phyloP scores from a whole-genome alignment of 2,329 filamentous ascomycete species.

The Juglanconis oblonga region DNA sequence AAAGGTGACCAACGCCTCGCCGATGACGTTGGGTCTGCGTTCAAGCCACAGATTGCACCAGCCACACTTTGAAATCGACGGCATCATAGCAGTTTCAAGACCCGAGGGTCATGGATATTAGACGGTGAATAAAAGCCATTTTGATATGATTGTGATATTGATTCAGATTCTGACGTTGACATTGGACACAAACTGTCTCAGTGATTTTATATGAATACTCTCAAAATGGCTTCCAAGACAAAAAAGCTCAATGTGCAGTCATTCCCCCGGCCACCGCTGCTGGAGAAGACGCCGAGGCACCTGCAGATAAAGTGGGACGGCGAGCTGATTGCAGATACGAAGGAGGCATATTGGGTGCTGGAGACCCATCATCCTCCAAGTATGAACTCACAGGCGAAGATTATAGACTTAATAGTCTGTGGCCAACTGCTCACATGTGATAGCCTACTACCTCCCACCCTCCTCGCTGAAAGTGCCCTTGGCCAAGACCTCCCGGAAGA shows the following conservation, averaged over 20 bases:
- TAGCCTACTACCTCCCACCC: constrained; percentile 59
- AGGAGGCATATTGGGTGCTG: constrained; percentile 58
- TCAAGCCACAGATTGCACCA: not conserved
- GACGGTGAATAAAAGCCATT: not conserved
- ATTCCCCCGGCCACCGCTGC: constrained; percentile 56
- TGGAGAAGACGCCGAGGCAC: constrained; percentile 52
- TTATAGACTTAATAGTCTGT: too few relatives aligned
- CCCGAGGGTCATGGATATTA: not conserved
- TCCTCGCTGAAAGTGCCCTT: constrained; percentile 46
- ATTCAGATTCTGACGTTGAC: not conserved
- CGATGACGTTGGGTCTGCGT: not conserved
- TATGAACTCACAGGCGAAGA: constrained; percentile 27
- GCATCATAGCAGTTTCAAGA: constrained; percentile 3
- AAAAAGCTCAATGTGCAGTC: constrained; percentile 53
- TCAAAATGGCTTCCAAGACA: constrained; percentile 35
- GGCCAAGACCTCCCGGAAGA: constrained; percentile 38
- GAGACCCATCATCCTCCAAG: constrained; percentile 63
- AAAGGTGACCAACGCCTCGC: not conserved
- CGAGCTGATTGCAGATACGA: constrained; percentile 55
- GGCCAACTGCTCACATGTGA: too few relatives aligned
- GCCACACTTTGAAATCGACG: constrained; percentile 1
- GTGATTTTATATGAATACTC: constrained; percentile 3
- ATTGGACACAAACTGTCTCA: not conserved
- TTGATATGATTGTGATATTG: not conserved
- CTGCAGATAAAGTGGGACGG: constrained; percentile 55